phyloP scores from a whole-genome alignment of 2,329 filamentous ascomycete genomes.

The Dendryphion nanum region DNA sequence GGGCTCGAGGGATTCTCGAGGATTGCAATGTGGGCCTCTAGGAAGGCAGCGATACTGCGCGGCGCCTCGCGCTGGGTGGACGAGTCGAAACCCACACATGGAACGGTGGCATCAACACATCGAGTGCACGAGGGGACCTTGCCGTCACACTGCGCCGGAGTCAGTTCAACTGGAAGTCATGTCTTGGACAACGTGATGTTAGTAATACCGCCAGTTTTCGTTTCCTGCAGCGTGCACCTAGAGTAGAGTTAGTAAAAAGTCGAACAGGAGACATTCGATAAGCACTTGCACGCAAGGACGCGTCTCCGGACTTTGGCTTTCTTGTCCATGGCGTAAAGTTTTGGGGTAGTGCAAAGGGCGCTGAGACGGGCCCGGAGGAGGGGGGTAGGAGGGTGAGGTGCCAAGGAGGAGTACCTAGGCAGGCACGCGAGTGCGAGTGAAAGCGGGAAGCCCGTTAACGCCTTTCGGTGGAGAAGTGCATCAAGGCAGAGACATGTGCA shows the following conservation, averaged over 20 bases:
- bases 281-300: constrained; percentile 37
- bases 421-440: too few species aligned
- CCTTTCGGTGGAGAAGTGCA: too few species aligned
- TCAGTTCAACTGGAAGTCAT: too few species aligned
- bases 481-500: too few species aligned
- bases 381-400: background rate
- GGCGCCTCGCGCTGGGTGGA: constrained; percentile 33
- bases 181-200: background rate
- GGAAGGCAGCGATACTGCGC: constrained; percentile 32
- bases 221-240: constrained; percentile 35
- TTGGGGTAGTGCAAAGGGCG: too few species aligned
- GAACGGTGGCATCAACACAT: constrained; percentile 29
- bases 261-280: too few species aligned
- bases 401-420: too few species aligned
- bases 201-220: constrained; percentile 30
- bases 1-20: constrained; percentile 19
- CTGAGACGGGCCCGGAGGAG: background rate
- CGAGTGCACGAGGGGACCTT: constrained; percentile 35
- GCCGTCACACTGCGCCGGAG: constrained; percentile 29
- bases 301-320: constrained; percentile 34
- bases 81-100: constrained; percentile 36
- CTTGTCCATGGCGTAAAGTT: constrained; percentile 22
- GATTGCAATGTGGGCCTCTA: constrained; percentile 31
- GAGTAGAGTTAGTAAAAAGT: too few species aligned
- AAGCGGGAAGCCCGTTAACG: too few species aligned